Conservation (phyloP, 129 eudicot species). For the Flaveria sonorensis region DNA sequence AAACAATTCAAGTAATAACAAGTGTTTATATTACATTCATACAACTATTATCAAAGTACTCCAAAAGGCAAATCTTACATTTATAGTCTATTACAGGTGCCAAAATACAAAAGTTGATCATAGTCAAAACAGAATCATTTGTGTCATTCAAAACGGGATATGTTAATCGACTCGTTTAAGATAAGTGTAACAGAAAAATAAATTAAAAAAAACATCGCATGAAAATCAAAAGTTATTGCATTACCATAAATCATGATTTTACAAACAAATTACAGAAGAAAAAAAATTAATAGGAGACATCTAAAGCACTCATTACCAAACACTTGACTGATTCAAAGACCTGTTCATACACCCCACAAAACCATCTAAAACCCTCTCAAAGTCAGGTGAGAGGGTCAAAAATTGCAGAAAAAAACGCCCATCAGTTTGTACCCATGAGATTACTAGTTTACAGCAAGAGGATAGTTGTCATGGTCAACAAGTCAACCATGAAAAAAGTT, state of each 20-base stretch:
- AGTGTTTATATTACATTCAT: not conserved
- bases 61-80: not conserved
- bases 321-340: slow-evolving; percentile 38
- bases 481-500: slow-evolving; percentile 51
- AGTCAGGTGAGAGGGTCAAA: slow-evolving; percentile 27
- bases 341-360: slow-evolving; percentile 44
- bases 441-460: slow-evolving; percentile 58
- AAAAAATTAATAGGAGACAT: slow-evolving; percentile 31
- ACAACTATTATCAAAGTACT: not conserved
- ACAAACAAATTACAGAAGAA: slow-evolving; percentile 38
- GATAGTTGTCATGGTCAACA: slow-evolving; percentile 54
- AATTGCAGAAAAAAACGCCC: slow-evolving; percentile 36
- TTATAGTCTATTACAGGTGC: not conserved
- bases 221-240: slow-evolving; percentile 15
- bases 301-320: slow-evolving; percentile 49
- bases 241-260: slow-evolving; percentile 35
- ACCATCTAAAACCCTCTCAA: slow-evolving; percentile 28
- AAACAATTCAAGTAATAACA: not conserved
- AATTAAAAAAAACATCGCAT: not conserved
- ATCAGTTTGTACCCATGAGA: slow-evolving; percentile 34
- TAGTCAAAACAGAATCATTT: not conserved
- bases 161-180: not conserved
- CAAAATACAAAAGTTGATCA: not conserved
- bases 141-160: too few relatives aligned
- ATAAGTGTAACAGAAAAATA: too few relatives aligned